Evolutionary conservation across 306 rosid species (phyloP), one percentile per base, ranked within the genome.

Genomic region (Medicago ruthenica): DNA sequence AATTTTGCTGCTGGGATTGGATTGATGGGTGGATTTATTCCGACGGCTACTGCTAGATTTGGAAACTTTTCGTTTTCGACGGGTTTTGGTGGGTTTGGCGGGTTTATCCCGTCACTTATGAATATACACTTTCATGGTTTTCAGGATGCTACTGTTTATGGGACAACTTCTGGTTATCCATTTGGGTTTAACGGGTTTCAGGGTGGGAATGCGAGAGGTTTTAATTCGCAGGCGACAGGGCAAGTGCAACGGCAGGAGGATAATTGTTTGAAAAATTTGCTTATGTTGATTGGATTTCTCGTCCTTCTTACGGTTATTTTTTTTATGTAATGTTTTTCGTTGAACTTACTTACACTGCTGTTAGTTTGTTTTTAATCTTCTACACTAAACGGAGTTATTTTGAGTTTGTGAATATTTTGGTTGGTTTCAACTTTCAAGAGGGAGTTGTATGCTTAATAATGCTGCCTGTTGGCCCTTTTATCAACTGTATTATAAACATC

Each of bases 81-180:
- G 18, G 96, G 96, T 41, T 89, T 95, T 78, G 96, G 90, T 48
- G 97, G 96, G 31, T 88, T 94, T 74, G 96, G 89, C 22, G 97
- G 97, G 37, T 79, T 95, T 73, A 66, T 95, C 18, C 98, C 97
- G 0, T 95, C 97, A 0, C 83, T 95, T 57, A 83, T 92, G 36
- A 92, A 92, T 76, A 73, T 95, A 62, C 97, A 95, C 41, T 85
- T 86, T 55, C 96, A 92, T 71, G 96, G 96, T 1, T 92, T 87
- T 71, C 88, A 93, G 9, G 97, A 90, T 84, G 92, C 97, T 39
- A 80, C 92, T n/a, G 97, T 92, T 1, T 92, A 95, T 81, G 98
- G 98, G 60, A 84, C 96, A 22, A 90, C 93, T 11, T 86, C 97
- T 53, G 98, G 98, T 24, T 85, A 85, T 53, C 92, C 98, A 34